Percentiles rank a stretch among this genome's conserved stretches.
Conservation (phyloP, 2,329 filamentous ascomycete genomes). For the Venturia nashicola region DNA sequence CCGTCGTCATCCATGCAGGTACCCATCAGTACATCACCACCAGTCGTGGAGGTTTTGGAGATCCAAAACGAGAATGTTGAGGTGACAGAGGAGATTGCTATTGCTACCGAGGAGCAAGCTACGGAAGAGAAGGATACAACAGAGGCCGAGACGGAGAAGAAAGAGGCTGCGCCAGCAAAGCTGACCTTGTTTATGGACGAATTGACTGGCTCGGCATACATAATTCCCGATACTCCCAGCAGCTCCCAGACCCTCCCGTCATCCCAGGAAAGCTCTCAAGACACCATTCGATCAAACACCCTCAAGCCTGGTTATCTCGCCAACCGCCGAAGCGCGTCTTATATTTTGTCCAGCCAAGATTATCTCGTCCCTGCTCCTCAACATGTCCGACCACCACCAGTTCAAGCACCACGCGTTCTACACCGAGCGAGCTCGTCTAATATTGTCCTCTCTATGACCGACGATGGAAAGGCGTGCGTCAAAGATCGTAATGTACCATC, state of each 20-base stretch:
- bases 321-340: constrained; percentile 32
- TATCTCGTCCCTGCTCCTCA: constrained; percentile 15
- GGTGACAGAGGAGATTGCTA: background rate
- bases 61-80: background rate
- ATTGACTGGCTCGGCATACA: background rate
- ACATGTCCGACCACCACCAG: constrained; percentile 17
- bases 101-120: background rate
- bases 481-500: constrained; percentile 57
- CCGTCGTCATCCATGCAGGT: constrained; percentile 28
- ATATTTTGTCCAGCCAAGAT: constrained; percentile 21
- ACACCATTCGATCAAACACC: background rate
- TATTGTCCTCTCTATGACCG: constrained; percentile 68
- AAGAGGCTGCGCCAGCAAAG: background rate
- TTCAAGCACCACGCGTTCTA: background rate
- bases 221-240: background rate
- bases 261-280: constrained; percentile 4
- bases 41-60: background rate
- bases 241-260: constrained; percentile 1
- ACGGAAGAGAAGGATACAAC: background rate
- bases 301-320: constrained; percentile 27
- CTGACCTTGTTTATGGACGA: background rate
- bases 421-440: constrained; percentile 28
- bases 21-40: constrained; percentile 14
- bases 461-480: constrained; percentile 84
- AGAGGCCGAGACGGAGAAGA: background rate